Base-by-base conservation (phyloP, 2,329 filamentous ascomycete species). In the Calonectria henricotiae region DNA sequence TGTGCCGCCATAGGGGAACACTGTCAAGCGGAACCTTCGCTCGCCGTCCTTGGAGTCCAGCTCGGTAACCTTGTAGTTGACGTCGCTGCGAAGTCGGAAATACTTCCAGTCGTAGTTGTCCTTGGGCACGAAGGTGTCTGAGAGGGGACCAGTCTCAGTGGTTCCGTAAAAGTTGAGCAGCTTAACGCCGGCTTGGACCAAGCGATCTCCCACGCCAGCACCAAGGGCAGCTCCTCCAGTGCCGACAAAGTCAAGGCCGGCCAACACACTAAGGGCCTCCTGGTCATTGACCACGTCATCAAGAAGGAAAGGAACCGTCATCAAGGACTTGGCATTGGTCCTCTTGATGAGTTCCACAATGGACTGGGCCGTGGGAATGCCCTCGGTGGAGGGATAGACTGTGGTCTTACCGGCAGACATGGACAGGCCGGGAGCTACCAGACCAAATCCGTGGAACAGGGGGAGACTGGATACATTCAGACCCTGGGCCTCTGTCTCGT, bases 91-190 rank as follows among this genome's bases (percentile, higher is more conserved):
- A 0, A 83, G 69, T 9, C 79, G 70, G 54, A 82, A 73, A 62
- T 78, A 82, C 12, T 71, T 70, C 74, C 74, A 81, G 64, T 82
- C 72, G 64, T 83, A 82, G 49, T 77, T 74, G 8, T 73, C 58
- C 7, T 68, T 70, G 0, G 81, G 80, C 17, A 70, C 62, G 63
- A 82, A 82, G 2, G 80, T 79, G 2, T 78, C 78, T 1, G 81
- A 77, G 7, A 83, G 65, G 1, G 80, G 76, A 1, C 82, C 81
- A 1, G 78, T 76, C 66, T 83, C 82, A 1, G 81, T 83, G 3
- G 77, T 76, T 2, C 82, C 82, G 60, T 80, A 83, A 65, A 81
- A 78, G 68, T 82, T 82, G 30, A 83, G 71, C 1, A 83, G 64
- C 44, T 75, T 79, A 20, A 82, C 73, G 1, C 73, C 70, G 8